Base-by-base conservation (phyloP, 1,284 basidiomycete genomes). In the Boletus chippewaensis region DNA sequence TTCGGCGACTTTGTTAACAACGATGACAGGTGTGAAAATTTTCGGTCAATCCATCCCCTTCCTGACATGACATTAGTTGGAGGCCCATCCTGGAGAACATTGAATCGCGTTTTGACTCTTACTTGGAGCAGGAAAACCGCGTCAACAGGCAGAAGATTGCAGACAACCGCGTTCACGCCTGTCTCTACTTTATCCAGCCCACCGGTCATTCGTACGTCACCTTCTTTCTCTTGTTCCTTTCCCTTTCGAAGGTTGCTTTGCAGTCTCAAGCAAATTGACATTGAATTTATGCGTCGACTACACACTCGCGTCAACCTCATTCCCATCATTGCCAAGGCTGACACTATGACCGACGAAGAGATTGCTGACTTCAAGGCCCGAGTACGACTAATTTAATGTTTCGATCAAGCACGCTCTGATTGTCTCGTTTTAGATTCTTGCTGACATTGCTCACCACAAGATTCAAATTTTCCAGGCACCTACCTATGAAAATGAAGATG, bases 1-100 rank as follows among this genome's bases (percentile, higher is more conserved):
- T 97, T 95, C 62, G 94, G 94, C 52, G 94, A 97, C 71, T 96
- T 94, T 70, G 92, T 97, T 67, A 96, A 97, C 79, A 98, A 97
- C 70, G 91, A 95, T 60, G 91, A 95, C 63, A 92, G 91, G 91
- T 91, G 68, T 65, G 48, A 46, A 52, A 57, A 59, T 57, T 48
- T 56, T 29, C 7, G 0, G 0, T 20, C 24, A 2, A 3, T 11
- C 5, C 15, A 24, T n/a, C 32, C 46, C 40, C 54, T 49, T 51
- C 40, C 44, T 54, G 45, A 61, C 60, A 56, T 44, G 35, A 36
- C 48, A 34, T 49, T 50, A 93, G 92, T 71, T 98, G 95, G 95
- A 95, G 91, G 71, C 95, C 95, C 48, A 95, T 98, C 58, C 80
- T 96, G 35, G 93, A 96, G 70, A 93, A 95, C 75, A 97, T 98